Evolutionary conservation across 2,329 filamentous ascomycete genomes (phyloP).

Genomic region (Aspergillus ustus): DNA sequence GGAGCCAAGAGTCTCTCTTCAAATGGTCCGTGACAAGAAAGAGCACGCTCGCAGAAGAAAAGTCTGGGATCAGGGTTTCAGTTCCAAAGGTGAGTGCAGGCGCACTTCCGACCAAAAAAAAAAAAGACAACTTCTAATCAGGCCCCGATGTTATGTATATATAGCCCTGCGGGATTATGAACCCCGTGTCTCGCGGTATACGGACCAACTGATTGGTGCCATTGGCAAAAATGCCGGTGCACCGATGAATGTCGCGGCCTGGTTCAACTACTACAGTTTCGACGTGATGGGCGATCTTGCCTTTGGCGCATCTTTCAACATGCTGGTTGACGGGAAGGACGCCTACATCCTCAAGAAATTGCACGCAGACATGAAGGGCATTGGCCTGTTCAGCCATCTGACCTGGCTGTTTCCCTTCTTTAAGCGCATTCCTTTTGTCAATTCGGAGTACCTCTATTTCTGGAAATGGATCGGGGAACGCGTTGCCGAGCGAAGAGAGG

Average conservation of each 20-base stretch:
- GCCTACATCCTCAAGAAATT: conserved; percentile 27
- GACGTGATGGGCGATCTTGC: conserved; percentile 45
- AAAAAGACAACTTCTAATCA: not conserved
- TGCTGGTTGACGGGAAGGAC: conserved; percentile 32
- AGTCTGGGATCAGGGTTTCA: conserved; percentile 39
- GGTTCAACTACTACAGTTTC: conserved; percentile 31
- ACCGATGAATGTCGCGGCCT: conserved; percentile 23
- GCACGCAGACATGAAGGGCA: conserved; percentile 22
- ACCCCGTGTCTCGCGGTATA: not conserved
- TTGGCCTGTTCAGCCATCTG: conserved; percentile 26
- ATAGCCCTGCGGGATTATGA: conserved; percentile 14
- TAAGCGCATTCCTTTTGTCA: conserved; percentile 23
- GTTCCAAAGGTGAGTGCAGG: conserved; percentile 29
- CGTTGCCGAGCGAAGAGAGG: conserved; percentile 6
- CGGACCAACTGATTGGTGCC: conserved; percentile 11
- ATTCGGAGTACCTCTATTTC: conserved; percentile 20
- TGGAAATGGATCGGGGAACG: conserved; percentile 11
- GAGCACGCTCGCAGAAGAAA: conserved; percentile 24
- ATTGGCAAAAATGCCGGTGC: conserved; percentile 10
- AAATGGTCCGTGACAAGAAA: conserved; percentile 27
- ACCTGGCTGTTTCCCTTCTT: conserved; percentile 32
- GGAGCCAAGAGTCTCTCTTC: conserved; percentile 27
- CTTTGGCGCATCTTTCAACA: conserved; percentile 43
- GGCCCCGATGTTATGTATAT: not conserved
- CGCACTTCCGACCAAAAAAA: too few species aligned